Base-by-base conservation (phyloP, 257 asterid species). In the Jacaranda copaia region DNA sequence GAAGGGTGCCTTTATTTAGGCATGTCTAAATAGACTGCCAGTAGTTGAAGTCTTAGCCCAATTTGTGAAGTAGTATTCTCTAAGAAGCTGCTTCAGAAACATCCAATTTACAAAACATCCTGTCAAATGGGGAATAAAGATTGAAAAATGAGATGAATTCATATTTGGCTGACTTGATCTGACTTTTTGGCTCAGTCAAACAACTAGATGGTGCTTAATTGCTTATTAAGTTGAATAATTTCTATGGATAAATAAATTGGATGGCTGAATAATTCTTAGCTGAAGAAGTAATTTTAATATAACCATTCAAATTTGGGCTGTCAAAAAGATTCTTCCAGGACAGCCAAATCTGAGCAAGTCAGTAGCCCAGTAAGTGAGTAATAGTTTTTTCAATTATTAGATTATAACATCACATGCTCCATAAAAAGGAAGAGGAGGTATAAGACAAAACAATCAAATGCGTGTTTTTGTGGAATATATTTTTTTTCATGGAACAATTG, bases 341-440 rank as follows among this genome's bases (percentile, higher is more conserved):
- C 12, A 12, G n/a, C 46, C 64, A 18, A 20, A 48, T 62, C 39
- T 20, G 76, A 48, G n/a, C 53, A 8, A 76, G 57, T 43, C 32
- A 42, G 7, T 68, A 53, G 12, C 38, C 15, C 49, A 56, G 20
- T 57, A 18, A 57, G 16, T 64, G 69, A 74, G 62, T 49, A 63
- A 36, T 51, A n/a, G 6, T 1, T n/a, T 7, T 60, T 49, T 48
- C 14, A 51, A 12, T 42, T 52, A 53, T 49, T 46, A 12, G 43
- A 35, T 58, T 48, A 35, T 69, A 42, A n/a, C 45, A 49, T 69
- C 79, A n/a, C 49, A 12, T 68, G 77, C 56, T 70, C 70, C 10
- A 40, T 56, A 4, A 42, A 42, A 42, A 42, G 46, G 46, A 19
- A 70, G 20, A 57, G 39, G 53, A 42, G 60, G 32, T 25, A 25